These are phyloP conservation scores for Miscanthus sacchariflorus DNA, from an alignment of 202 grass and related monocot species.

Conservation along the genomic window DNA sequence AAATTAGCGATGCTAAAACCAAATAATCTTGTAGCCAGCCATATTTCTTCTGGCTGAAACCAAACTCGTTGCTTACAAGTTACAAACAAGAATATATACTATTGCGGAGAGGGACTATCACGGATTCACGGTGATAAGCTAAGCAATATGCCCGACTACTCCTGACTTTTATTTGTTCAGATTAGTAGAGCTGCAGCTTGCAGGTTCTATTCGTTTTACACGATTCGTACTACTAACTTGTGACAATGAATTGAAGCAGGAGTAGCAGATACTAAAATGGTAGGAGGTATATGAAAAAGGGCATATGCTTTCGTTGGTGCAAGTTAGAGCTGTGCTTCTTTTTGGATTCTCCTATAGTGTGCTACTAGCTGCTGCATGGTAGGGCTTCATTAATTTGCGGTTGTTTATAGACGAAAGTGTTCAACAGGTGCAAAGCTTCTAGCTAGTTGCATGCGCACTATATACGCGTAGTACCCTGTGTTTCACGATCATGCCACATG, in stretches of 20 bases:
- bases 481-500: slow-evolving; percentile 39
- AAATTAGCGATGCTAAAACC: not conserved
- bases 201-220: slow-evolving; percentile 20
- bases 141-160: not conserved
- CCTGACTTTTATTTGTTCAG: not conserved
- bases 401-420: slow-evolving; percentile 45
- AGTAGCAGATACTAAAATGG: slow-evolving; percentile 39
- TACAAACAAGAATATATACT: not conserved
- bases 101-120: not conserved
- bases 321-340: slow-evolving; percentile 41
- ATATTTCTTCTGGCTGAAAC: not conserved
- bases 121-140: not conserved
- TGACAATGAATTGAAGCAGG: not conserved
- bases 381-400: slow-evolving; percentile 37
- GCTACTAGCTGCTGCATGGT: slow-evolving; percentile 38
- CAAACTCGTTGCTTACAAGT: not conserved
- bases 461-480: slow-evolving; percentile 8
- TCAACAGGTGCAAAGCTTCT: slow-evolving; percentile 41
- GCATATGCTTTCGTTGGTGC: slow-evolving; percentile 49
- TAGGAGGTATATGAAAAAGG: slow-evolving; percentile 28
- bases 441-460: slow-evolving; percentile 33
- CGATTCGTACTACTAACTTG: slow-evolving; percentile 36
- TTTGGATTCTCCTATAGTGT: slow-evolving; percentile 21
- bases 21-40: not conserved
- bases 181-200: not conserved